Base-by-base conservation (phyloP, 1,284 basidiomycete species). In the Inonotus hispidus region DNA sequence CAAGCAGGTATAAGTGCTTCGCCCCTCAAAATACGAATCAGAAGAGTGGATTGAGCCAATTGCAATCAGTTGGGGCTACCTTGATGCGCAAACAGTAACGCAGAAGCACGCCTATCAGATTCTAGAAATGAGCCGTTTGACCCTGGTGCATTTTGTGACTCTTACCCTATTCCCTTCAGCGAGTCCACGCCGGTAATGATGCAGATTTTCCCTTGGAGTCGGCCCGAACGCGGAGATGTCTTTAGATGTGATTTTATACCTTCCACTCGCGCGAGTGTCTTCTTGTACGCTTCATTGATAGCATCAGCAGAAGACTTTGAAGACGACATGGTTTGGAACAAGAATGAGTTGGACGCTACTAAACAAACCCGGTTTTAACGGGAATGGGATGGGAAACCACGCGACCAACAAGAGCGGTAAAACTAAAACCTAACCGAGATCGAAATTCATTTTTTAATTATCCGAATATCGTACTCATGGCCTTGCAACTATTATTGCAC, bases 161-260 rank as follows among this genome's bases (percentile, higher is more conserved):
- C 80, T 66, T 70, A 91, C 91, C 92, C 92, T 65, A 95, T 95
- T 27, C 93, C 93, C 69, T 87, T 87, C 65, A 89, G 69, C 19
- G 90, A 93, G 27, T 88, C 87, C 27, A 88, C 91, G 14, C 95
- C 95, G 0, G 95, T 97, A 65, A 97, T 83, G 65, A 97, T 82
- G 69, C 89, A 92, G n/a, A 95, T 92, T 73, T 95, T 96, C 65
- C 81, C 85, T 68, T 80, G 79, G 66, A 96, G 79, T 65, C 85
- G 81, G 19, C 74, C 77, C 45, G 78, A 75, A 39, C 87, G 79
- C 35, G 85, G 79, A 35, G 81, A 68, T 19, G 72, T 75, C 56
- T 79, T 72, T 25, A 95, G 78, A 64, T 95, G 93, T 0, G 81
- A 78, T 69, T 87, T 85, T 60, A 95, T 85, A 67, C 81, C 80